Percentiles rank a stretch among this genome's conserved stretches.
Evolutionary conservation across 108 stramenopile genomes (phyloP).

Genomic region (Skeletonema costatum): DNA sequence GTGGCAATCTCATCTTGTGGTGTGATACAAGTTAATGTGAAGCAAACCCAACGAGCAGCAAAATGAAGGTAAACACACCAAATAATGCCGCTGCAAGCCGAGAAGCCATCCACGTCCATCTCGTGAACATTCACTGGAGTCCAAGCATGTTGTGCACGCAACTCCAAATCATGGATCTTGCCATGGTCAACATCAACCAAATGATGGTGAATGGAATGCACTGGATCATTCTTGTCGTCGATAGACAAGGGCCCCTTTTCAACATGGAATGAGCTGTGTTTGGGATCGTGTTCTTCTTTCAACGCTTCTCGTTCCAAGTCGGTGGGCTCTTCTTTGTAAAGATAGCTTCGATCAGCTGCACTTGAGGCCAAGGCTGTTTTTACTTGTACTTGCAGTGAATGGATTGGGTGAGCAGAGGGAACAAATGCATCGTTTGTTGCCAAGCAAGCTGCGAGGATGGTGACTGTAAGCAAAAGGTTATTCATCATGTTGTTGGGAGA

Average conservation of each 20-base stretch:
- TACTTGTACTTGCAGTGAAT: neutral
- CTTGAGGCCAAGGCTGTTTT: neutral
- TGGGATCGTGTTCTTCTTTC: constrained; percentile 30
- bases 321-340: constrained; percentile 34
- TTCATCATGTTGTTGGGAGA: neutral
- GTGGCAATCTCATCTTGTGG: neutral
- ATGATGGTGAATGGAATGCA: constrained; percentile 30
- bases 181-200: constrained; percentile 33
- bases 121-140: constrained; percentile 38
- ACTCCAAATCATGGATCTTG: constrained; percentile 31
- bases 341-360: constrained; percentile 1
- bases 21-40: neutral
- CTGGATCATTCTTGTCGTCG: constrained; percentile 21
- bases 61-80: constrained; percentile 12
- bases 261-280: constrained; percentile 30
- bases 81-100: constrained; percentile 5
- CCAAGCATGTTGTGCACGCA: constrained; percentile 38
- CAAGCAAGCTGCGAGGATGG: neutral
- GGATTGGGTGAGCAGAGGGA: neutral
- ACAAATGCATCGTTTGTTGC: neutral
- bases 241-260: constrained; percentile 17
- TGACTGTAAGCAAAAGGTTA: neutral
- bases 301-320: constrained; percentile 17
- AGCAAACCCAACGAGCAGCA: constrained; percentile 11
- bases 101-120: constrained; percentile 32